Percentiles rank a stretch among this genome's conserved stretches.
phyloP scores from a whole-genome alignment of 2,329 filamentous ascomycete genomes.

The Rhinocladiella similis region DNA sequence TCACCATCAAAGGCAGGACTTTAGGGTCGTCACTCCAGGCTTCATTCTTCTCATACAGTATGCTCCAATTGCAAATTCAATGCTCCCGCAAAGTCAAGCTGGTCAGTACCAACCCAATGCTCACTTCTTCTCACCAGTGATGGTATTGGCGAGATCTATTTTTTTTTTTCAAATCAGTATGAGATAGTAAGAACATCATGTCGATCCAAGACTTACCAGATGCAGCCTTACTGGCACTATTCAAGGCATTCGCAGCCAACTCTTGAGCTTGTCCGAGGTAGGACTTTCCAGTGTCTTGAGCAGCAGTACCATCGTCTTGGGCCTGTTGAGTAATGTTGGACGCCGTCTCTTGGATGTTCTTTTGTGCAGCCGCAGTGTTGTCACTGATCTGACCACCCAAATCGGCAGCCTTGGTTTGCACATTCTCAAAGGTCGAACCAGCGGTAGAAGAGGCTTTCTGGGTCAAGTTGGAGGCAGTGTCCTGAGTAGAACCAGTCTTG shows the following conservation, averaged over 20 bases:
- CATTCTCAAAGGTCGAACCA: neutral
- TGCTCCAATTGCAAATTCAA: too few relatives aligned
- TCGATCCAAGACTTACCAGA: slow-evolving; percentile 11
- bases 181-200: neutral
- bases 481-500: slow-evolving; percentile 6
- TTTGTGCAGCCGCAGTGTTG: slow-evolving; percentile 2
- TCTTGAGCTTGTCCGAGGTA: slow-evolving; percentile 26
- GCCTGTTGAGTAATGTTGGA: slow-evolving; percentile 1
- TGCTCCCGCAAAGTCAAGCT: neutral
- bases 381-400: slow-evolving; percentile 4
- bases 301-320: neutral
- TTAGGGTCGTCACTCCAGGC: too few relatives aligned
- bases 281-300: slow-evolving; percentile 13
- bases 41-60: too few relatives aligned
- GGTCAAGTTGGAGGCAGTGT: slow-evolving; percentile 1
- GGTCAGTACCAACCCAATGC: neutral
- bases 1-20: too few relatives aligned
- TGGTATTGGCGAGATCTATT: slow-evolving; percentile 25
- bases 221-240: slow-evolving; percentile 25
- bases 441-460: slow-evolving; percentile 6
- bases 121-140: slow-evolving; percentile 28
- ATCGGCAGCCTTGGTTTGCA: slow-evolving; percentile 11
- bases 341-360: neutral
- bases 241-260: slow-evolving; percentile 24
- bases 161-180: slow-evolving; percentile 19